These are phyloP conservation scores for Pterula multifida DNA, from an alignment of 1,284 basidiomycete genomes.

Conservation along the genomic window DNA sequence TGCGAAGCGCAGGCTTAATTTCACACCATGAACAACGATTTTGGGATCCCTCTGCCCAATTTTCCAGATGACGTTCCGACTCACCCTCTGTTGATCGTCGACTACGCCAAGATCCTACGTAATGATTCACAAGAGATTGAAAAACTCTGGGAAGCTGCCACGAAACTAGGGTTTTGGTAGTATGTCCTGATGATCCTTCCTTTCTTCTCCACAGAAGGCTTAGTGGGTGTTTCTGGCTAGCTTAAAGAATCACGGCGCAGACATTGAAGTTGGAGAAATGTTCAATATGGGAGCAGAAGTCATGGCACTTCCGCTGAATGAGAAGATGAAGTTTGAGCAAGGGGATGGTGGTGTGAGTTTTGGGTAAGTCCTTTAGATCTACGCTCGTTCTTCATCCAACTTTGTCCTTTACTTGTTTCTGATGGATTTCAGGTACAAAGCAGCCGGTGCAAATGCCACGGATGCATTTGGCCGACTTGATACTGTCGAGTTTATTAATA, in stretches of 20 bases:
- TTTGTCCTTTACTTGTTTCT: neutral
- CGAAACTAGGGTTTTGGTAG: constrained; percentile 28
- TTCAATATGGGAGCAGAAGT: constrained; percentile 12
- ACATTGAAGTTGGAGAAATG: constrained; percentile 10
- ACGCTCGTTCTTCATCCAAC: neutral
- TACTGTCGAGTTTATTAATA: constrained; percentile 14
- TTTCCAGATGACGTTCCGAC: constrained; percentile 21
- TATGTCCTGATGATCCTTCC: constrained; percentile 15
- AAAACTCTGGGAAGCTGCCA: constrained; percentile 23
- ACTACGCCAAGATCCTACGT: constrained; percentile 21
- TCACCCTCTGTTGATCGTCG: constrained; percentile 25
- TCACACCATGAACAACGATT: neutral
- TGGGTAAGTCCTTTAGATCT: constrained; percentile 7
- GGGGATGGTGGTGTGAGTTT: constrained; percentile 12
- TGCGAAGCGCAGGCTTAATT: neutral
- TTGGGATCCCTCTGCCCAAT: neutral
- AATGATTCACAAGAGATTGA: constrained; percentile 19
- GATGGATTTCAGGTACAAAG: constrained; percentile 14
- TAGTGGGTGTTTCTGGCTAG: constrained; percentile 2
- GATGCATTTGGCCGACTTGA: constrained; percentile 9
- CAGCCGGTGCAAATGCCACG: constrained; percentile 13
- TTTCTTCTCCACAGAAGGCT: neutral
- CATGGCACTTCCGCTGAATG: constrained; percentile 10
- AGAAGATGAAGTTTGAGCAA: constrained; percentile 13
- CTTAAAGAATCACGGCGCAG: constrained; percentile 12